Percentiles rank a stretch among this genome's conserved stretches.
These are phyloP conservation scores for Backusella psychrophila DNA, from an alignment of 192 early-diverging fungal genomes.

Conservation along the genomic window DNA sequence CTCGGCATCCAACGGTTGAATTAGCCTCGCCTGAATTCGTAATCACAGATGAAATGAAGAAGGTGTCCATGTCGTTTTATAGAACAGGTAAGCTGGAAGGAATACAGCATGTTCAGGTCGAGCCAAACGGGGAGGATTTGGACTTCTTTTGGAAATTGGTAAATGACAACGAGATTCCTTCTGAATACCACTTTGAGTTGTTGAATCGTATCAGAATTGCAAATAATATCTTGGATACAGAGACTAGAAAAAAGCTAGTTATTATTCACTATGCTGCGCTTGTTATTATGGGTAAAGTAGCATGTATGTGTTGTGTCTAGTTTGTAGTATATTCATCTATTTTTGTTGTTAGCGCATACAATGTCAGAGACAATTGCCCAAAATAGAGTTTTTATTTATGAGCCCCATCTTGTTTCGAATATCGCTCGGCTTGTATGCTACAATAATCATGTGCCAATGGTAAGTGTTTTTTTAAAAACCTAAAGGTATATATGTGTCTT, in stretches of 20 bases:
- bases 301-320: too few species aligned
- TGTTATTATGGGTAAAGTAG: conserved; percentile 64
- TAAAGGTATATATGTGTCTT: background rate
- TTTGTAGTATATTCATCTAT: background rate
- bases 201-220: conserved; percentile 81
- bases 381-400: conserved; percentile 80
- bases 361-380: conserved; percentile 61
- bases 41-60: conserved; percentile 35
- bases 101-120: conserved; percentile 30
- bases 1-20: conserved; percentile 35
- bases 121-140: conserved; percentile 39
- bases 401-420: conserved; percentile 81
- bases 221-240: conserved; percentile 46
- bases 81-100: background rate
- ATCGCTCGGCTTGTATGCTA: conserved; percentile 75
- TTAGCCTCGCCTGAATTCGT: background rate
- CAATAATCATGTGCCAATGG: conserved; percentile 61
- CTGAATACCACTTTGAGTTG: conserved; percentile 73
- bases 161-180: conserved; percentile 66
- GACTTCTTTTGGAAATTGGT: conserved; percentile 62
- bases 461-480: conserved; percentile 30
- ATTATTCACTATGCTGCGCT: conserved; percentile 75
- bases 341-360: conserved; percentile 47
- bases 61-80: conserved; percentile 25
- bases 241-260: conserved; percentile 59